A percentile compares a stretch with the other conserved stretches of the same genome.
Evolutionary conservation across 371 early-diverging fungal species (phyloP).

Genomic region (Mucor racemosus): DNA sequence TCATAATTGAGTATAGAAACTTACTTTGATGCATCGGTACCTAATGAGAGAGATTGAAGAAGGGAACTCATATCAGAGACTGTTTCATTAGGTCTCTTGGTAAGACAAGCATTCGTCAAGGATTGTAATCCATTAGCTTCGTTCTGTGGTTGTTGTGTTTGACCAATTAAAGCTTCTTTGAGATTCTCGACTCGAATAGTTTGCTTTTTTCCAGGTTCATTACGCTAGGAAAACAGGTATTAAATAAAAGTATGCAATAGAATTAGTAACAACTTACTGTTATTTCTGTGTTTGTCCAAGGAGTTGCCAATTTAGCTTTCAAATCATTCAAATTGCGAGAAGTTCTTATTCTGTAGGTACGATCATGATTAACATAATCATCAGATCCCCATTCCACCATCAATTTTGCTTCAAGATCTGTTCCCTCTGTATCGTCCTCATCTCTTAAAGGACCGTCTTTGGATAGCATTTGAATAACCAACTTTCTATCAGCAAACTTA

Average conservation of each 20-base stretch:
- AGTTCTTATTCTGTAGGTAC: conserved; percentile 50
- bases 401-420: conserved; percentile 48
- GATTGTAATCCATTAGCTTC: conserved; percentile 1
- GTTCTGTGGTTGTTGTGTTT: background rate
- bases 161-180: conserved; percentile 44
- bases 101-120: conserved; percentile 25
- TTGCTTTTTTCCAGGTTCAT: conserved; percentile 30
- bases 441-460: conserved; percentile 50
- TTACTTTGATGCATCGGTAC: conserved; percentile 29
- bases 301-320: conserved; percentile 51
- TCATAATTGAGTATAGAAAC: background rate
- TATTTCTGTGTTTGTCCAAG: conserved; percentile 43
- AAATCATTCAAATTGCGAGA: conserved; percentile 51
- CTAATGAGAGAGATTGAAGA: conserved; percentile 42
- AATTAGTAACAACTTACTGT: conserved; percentile 14
- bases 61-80: conserved; percentile 46
- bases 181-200: conserved; percentile 57
- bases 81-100: conserved; percentile 33
- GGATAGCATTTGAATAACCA: conserved; percentile 45
- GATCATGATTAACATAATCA: conserved; percentile 42
- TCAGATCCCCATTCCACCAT: conserved; percentile 47
- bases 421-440: conserved; percentile 51
- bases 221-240: conserved; percentile 21
- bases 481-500: conserved; percentile 37
- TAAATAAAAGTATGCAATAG: background rate